These are phyloP conservation scores for Penstemon davidsonii DNA, from an alignment of 257 asterid genomes.

Conservation along the genomic window DNA sequence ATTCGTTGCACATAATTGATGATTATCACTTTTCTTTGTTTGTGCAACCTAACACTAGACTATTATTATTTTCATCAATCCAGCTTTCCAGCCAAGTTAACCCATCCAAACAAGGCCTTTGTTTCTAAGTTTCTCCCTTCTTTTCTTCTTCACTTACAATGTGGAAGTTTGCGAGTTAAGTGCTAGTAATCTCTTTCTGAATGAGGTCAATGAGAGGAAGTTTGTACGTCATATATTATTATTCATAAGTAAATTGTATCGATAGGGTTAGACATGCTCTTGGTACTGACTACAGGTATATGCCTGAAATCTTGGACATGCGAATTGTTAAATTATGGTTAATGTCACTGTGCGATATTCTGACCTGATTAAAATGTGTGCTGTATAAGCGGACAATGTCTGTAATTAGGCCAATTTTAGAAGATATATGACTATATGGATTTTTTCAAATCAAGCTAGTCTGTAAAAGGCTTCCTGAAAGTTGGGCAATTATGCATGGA, in stretches of 20 bases:
- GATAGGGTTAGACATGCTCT: not conserved
- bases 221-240: not conserved
- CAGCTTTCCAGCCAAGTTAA: not conserved
- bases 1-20: too few relatives aligned
- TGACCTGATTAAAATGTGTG: not conserved
- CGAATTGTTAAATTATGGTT: not conserved
- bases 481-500: not conserved
- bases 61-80: too few relatives aligned
- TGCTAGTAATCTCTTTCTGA: not conserved
- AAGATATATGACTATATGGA: constrained; percentile 5
- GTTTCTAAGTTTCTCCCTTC: not conserved
- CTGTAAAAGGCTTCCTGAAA: not conserved
- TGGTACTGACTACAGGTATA: too few relatives aligned
- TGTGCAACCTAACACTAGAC: too few relatives aligned
- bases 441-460: constrained; percentile 3
- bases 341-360: not conserved
- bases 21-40: too few relatives aligned
- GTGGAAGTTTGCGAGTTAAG: not conserved
- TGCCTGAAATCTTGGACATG: not conserved
- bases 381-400: too few relatives aligned
- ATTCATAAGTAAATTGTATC: too few relatives aligned
- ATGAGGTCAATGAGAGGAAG: not conserved
- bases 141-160: not conserved
- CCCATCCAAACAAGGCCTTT: not conserved
- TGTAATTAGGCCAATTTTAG: not conserved